phyloP scores from a whole-genome alignment of 2,329 filamentous ascomycete genomes.

The Lasiodiplodia sp. region DNA sequence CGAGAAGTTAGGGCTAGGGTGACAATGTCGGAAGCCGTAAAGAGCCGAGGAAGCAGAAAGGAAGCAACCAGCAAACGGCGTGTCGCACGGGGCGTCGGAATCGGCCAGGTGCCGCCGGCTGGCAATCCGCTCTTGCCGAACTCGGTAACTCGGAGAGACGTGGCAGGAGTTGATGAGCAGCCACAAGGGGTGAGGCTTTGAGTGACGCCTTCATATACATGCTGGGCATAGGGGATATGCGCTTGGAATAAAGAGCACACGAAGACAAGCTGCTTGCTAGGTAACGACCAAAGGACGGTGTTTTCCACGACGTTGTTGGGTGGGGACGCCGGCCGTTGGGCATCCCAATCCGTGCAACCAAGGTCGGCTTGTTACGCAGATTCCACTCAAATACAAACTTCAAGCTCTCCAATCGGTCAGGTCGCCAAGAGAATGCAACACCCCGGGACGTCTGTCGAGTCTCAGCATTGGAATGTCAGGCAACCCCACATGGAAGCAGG shows the following conservation, averaged over 20 bases:
- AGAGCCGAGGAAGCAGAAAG: background rate
- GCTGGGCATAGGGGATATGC: background rate
- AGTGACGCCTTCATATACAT: background rate
- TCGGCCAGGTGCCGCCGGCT: background rate
- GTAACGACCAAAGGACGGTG: background rate
- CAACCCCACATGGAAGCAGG: background rate
- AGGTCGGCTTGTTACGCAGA: background rate
- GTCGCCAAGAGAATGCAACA: background rate
- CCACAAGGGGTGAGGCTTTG: background rate
- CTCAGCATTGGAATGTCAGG: background rate
- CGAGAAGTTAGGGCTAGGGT: background rate
- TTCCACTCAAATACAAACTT: background rate
- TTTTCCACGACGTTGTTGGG: background rate
- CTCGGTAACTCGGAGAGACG: conserved; percentile 4
- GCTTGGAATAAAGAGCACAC: background rate
- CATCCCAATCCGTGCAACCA: background rate
- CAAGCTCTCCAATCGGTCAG: background rate
- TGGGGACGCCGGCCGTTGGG: background rate
- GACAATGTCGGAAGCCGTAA: background rate
- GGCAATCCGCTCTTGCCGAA: conserved; percentile 7
- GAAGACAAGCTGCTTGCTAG: background rate
- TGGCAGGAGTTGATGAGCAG: background rate
- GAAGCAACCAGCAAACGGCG: background rate
- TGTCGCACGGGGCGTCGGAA: background rate
- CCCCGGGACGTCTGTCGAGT: conserved; percentile 4